Evolutionary conservation across 2,329 filamentous ascomycete species (phyloP), one percentile per base, ranked within the genome.

Genomic region (Fusarium avenaceum): DNA sequence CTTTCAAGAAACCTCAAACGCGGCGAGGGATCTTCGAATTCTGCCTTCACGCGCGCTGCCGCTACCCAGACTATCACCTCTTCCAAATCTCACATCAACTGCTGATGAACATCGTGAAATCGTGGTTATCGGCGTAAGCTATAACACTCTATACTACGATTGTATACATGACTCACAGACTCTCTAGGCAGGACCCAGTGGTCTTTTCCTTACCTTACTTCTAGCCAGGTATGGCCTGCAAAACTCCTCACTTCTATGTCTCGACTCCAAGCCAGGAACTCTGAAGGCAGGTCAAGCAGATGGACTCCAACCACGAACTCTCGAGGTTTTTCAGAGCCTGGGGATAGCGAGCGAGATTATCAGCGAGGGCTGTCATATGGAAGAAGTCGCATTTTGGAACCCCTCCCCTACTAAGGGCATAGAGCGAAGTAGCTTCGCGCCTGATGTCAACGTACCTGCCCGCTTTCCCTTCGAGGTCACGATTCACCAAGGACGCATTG

Each of bases 381-480:
- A 63, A 28, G 58, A 63, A 24, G 57, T 63, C 6, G 60, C 57
- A 0, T 63, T 63, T 7, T 63, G 60, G 60, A 63, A 63, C 26
- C 60, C 60, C 6, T 8, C 39, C 28, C 11, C 28, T 11, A 6
- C 10, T 3, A 49, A 50, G 30, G 60, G 60, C 3, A 63, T 63
- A n/a, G 60, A 63, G 0, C 38, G 60, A 6, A 63, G 57, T 0
- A 63, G 60, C 19, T 63, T 63, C 13, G 52, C 43, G 0, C 60
- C 57, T 1, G 60, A 63, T 14, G 49, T 63, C 0, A 63, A 49
- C 13, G 57, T 63, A 1, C 60, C 60, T 19, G 60, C 60, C 8
- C 57, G 60, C 1, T 63, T 63, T 5, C 57, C 50, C 0, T 56
- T 48, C 10, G 60, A 63, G 2, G 58, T 63, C 1, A 63, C 60